phyloP scores from a whole-genome alignment of 2,329 filamentous ascomycete genomes.

The Pseudocercospora eumusae region DNA sequence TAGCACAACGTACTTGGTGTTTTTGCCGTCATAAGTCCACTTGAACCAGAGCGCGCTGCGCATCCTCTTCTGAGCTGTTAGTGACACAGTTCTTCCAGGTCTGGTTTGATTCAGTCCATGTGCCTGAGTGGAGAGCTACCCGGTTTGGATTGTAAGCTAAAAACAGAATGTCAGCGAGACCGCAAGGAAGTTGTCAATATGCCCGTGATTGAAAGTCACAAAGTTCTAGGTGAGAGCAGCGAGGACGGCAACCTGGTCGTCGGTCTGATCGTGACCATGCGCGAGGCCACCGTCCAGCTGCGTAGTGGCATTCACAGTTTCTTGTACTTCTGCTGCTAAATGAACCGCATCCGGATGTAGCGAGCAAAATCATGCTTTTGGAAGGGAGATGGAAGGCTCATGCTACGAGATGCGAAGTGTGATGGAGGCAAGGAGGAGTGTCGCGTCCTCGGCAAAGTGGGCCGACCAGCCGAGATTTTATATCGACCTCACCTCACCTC shows the following conservation, averaged over 20 bases:
- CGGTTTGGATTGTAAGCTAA: conserved; percentile 45
- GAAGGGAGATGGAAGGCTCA: neutral
- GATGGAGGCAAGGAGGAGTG: neutral
- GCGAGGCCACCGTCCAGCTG: too few relatives aligned
- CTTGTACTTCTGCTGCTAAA: too few relatives aligned
- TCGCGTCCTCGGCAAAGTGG: neutral
- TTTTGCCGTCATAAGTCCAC: conserved; percentile 44
- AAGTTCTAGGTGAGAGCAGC: conserved; percentile 43
- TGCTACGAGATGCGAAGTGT: neutral
- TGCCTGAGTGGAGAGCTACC: conserved; percentile 40
- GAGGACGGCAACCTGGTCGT: conserved; percentile 42
- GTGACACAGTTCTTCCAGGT: conserved; percentile 48
- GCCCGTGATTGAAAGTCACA: conserved; percentile 44
- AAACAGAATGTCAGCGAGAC: too few relatives aligned
- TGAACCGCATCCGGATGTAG: too few relatives aligned
- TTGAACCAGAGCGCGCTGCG: conserved; percentile 44
- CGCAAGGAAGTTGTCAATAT: conserved; percentile 27
- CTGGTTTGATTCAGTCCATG: conserved; percentile 41
- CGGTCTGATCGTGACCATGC: neutral
- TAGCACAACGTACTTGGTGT: conserved; percentile 37
- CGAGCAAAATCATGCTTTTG: neutral
- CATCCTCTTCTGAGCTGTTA: conserved; percentile 40
- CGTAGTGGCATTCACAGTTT: too few relatives aligned
- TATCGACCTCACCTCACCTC: neutral
- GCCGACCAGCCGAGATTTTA: neutral